Conservation (phyloP, 108 stramenopile genomes). For the Fragilariopsis cylindrus region DNA sequence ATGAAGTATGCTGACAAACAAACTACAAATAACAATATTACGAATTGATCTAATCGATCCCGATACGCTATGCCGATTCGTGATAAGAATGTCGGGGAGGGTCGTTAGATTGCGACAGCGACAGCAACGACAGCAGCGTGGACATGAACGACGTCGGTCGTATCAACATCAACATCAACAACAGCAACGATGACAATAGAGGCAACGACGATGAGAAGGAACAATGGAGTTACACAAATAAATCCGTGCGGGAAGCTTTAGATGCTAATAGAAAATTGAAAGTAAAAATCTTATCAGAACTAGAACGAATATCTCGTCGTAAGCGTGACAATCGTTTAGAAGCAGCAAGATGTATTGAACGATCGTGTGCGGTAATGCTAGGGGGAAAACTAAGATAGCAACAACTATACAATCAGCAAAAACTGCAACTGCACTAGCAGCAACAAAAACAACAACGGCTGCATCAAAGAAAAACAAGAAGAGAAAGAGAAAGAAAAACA, state of each 20-base stretch:
- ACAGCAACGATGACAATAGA: background rate
- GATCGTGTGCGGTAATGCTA: background rate
- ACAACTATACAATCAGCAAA: background rate
- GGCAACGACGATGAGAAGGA: background rate
- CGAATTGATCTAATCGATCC: too few species aligned
- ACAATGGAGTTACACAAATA: background rate
- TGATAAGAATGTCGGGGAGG: background rate
- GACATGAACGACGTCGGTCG: background rate
- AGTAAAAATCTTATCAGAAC: slow-evolving; percentile 12
- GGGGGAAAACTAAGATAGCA: background rate
- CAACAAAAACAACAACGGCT: background rate
- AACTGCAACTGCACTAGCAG: background rate
- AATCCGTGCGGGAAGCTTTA: slow-evolving; percentile 26
- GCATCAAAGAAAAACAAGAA: slow-evolving; percentile 4
- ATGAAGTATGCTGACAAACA: too few species aligned
- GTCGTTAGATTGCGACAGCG: background rate
- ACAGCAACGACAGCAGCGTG: background rate
- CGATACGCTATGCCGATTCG: background rate
- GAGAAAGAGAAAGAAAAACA: background rate
- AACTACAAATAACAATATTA: too few species aligned
- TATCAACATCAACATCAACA: background rate
- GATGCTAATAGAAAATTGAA: slow-evolving; percentile 28
- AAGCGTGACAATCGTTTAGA: slow-evolving; percentile 23
- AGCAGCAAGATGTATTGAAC: slow-evolving; percentile 14
- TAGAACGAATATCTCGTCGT: background rate